Conservation (phyloP, 768 basidiomycete genomes). For the Kwoniella europaea region DNA sequence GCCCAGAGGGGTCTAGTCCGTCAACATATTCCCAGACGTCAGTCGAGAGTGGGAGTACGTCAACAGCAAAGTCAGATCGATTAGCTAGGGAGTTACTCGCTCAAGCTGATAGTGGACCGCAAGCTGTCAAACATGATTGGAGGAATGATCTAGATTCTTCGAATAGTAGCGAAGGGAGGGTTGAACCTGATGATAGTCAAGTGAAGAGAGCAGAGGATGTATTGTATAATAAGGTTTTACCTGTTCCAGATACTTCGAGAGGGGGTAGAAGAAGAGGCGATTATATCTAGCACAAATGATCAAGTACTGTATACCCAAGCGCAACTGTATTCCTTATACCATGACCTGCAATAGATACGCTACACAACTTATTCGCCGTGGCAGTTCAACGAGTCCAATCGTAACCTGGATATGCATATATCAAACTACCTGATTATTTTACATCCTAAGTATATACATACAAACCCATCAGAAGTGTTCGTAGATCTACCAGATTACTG, state of each 20-base stretch:
- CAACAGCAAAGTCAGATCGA: conserved; percentile 14
- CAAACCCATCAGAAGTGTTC: too few species aligned
- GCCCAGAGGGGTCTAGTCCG: conserved; percentile 5
- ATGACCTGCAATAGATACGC: too few species aligned
- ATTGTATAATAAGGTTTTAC: conserved; percentile 2
- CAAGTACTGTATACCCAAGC: not conserved
- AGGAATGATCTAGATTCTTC: not conserved
- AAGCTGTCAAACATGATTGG: conserved; percentile 7
- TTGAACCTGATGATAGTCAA: conserved; percentile 1
- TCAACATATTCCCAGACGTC: conserved; percentile 12
- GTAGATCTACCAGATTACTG: not conserved
- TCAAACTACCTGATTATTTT: too few species aligned
- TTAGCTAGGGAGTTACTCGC: conserved; percentile 17
- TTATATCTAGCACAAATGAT: not conserved
- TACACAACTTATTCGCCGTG: too few species aligned
- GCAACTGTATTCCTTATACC: too few species aligned
- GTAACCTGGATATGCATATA: too few species aligned
- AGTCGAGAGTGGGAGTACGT: not conserved
- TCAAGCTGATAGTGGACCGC: conserved; percentile 27
- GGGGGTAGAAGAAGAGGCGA: not conserved
- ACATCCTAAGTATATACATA: too few species aligned
- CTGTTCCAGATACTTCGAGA: not conserved
- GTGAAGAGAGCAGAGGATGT: conserved; percentile 11
- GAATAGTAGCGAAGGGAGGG: not conserved
- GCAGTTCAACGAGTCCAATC: too few species aligned